These are phyloP conservation scores for Drosera capensis DNA, from an alignment of 148 eudicot genomes.

Conservation along the genomic window DNA sequence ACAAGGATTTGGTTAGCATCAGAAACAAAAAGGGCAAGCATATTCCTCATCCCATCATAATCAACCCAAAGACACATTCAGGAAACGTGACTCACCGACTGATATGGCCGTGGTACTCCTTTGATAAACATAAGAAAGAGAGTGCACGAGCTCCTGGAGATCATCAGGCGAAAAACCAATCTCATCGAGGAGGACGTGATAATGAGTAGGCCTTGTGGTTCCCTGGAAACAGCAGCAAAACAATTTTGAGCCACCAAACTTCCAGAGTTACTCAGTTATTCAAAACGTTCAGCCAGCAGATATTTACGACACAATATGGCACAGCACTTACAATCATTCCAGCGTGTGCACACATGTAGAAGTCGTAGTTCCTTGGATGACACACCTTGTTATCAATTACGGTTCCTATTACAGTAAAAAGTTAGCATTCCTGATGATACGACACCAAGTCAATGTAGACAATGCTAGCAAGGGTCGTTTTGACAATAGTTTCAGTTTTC, in stretches of 20 bases:
- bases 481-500: too few species aligned
- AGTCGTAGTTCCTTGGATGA: constrained; percentile 23
- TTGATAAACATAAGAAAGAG: constrained; percentile 28
- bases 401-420: too few species aligned
- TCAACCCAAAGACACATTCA: background rate
- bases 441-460: too few species aligned
- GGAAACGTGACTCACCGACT: background rate
- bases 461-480: too few species aligned
- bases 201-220: constrained; percentile 30
- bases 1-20: too few species aligned
- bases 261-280: background rate
- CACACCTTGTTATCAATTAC: too few species aligned
- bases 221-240: constrained; percentile 11
- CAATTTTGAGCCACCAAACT: background rate
- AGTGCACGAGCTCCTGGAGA: constrained; percentile 29
- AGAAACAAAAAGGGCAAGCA: too few species aligned
- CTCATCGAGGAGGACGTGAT: constrained; percentile 27
- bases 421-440: too few species aligned
- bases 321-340: constrained; percentile 28
- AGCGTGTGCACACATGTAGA: constrained; percentile 32
- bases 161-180: constrained; percentile 24
- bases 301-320: background rate
- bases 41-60: background rate
- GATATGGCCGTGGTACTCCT: constrained; percentile 2
- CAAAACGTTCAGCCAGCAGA: too few species aligned